Evolutionary conservation across 2,329 filamentous ascomycete species (phyloP).

Genomic region (Macroventuria anomochaeta): DNA sequence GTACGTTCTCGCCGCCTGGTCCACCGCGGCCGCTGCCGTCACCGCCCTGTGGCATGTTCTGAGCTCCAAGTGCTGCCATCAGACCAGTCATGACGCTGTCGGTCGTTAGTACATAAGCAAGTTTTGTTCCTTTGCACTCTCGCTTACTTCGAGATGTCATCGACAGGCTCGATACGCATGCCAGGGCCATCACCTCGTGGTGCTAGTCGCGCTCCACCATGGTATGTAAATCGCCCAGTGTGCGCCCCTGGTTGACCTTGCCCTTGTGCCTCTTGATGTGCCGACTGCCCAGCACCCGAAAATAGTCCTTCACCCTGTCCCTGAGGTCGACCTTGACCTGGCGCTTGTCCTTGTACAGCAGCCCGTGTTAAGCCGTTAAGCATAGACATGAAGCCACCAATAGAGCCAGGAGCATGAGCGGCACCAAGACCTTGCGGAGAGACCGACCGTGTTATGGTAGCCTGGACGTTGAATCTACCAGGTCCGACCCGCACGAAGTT

Average conservation of each 20-base stretch:
- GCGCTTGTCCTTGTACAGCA: conserved; percentile 27
- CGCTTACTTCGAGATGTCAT: conserved; percentile 50
- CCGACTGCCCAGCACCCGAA: conserved; percentile 20
- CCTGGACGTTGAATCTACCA: conserved; percentile 44
- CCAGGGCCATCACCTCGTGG: conserved; percentile 62
- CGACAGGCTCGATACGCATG: conserved; percentile 54
- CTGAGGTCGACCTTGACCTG: conserved; percentile 20
- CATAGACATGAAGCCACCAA: conserved; percentile 55
- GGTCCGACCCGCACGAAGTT: conserved; percentile 50
- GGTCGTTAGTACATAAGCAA: conserved; percentile 21
- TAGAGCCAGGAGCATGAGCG: conserved; percentile 32
- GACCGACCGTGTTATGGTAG: conserved; percentile 44
- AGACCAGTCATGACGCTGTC: conserved; percentile 42
- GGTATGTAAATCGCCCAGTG: conserved; percentile 40
- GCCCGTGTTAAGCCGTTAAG: conserved; percentile 54
- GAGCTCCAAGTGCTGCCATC: conserved; percentile 44
- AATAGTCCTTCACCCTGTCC: conserved; percentile 28
- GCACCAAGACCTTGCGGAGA: conserved; percentile 30
- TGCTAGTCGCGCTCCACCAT: conserved; percentile 48
- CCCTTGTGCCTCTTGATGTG: conserved; percentile 24
- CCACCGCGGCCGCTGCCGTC: conserved; percentile 12
- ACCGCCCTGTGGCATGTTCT: conserved; percentile 14
- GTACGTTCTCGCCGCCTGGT: conserved; percentile 12
- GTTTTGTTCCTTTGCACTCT: conserved; percentile 46
- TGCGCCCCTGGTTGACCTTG: conserved; percentile 22